Evolutionary conservation across 371 early-diverging fungal genomes (phyloP), one percentile per base, ranked within the genome.

Genomic region (Apophysomyces trapeziformis): DNA sequence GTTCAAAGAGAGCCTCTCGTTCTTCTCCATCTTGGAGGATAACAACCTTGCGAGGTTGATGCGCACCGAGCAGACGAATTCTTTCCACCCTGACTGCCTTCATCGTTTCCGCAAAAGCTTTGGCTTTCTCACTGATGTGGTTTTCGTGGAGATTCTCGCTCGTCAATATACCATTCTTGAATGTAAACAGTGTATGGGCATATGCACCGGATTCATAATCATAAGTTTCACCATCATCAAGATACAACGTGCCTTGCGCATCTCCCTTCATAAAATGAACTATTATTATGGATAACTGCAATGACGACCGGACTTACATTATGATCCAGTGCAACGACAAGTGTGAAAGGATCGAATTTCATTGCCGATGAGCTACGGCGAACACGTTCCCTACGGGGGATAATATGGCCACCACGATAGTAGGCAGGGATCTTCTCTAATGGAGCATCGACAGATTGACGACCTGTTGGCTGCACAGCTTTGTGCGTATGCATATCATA

Each of bases 171-270:
- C 65, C 67, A 5, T 74, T 38, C 13, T 60, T 56, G 65, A 79
- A 87, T 8, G 35, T 68, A 65, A 91, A 87, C 9, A 75, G 67
- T 11, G 78, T 76, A 67, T 82, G 76, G 54, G 90, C 74, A 74
- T 86, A 93, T 11, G 77, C 83, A 0, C 92, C 92, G 1, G 77
- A 69, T 69, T 86, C 71, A 67, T 88, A 92, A 44, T 78, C 87
- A 68, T 87, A 97, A 5, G 90, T 81, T 61, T 92, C 88, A n/a
- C 96, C 97, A 69, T 98, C 98, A 72, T 98, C 98, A 61, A 92
- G 63, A 65, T 97, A 97, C 35, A 98, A 72, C 16, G 69, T 57
- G 32, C 98, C 98, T 9, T 70, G 58, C 4, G 97, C 95, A 32
- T 82, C 66, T 8, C 89, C 90, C 81, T 86, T 50, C 18, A 50